Percentiles rank a stretch among this genome's conserved stretches.
Conservation (phyloP, 306 rosid genomes). For the Dryas alaskensis region DNA sequence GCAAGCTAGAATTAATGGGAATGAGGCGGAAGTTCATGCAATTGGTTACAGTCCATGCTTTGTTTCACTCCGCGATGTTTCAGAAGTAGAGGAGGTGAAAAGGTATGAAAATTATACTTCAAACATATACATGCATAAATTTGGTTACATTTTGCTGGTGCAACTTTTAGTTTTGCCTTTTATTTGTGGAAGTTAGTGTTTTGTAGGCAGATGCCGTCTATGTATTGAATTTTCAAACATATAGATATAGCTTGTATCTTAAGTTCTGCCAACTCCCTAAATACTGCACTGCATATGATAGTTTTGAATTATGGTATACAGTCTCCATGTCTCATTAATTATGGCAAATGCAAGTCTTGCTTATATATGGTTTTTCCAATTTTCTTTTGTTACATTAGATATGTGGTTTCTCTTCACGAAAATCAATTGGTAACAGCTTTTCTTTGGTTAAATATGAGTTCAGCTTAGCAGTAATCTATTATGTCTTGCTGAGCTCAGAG, state of each 20-base stretch:
- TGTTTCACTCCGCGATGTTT: constrained; percentile 15
- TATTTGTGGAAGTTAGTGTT: not conserved
- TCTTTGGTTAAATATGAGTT: too few species aligned
- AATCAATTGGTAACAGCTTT: not conserved
- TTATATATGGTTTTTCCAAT: not conserved
- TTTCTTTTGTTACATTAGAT: not conserved
- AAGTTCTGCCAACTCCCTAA: too few species aligned
- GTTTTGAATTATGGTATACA: too few species aligned
- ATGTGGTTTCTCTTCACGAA: not conserved
- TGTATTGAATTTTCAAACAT: not conserved
- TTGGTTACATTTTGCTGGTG: not conserved
- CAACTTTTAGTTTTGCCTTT: not conserved
- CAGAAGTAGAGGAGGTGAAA: constrained; percentile 2
- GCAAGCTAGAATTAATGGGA: not conserved
- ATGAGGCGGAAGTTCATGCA: not conserved
- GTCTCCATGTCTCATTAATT: not conserved
- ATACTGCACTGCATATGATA: not conserved
- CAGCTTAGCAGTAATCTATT: too few species aligned
- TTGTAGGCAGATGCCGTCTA: not conserved
- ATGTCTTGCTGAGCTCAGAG: too few species aligned
- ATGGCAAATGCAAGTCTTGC: not conserved
- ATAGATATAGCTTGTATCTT: too few species aligned
- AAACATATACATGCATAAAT: not conserved
- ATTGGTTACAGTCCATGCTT: constrained; percentile 13
- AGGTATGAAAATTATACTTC: not conserved